A percentile compares a stretch with the other conserved stretches of the same genome.
phyloP scores from a whole-genome alignment of 192 early-diverging fungal genomes.

The Umbelopsis ramanniana region DNA sequence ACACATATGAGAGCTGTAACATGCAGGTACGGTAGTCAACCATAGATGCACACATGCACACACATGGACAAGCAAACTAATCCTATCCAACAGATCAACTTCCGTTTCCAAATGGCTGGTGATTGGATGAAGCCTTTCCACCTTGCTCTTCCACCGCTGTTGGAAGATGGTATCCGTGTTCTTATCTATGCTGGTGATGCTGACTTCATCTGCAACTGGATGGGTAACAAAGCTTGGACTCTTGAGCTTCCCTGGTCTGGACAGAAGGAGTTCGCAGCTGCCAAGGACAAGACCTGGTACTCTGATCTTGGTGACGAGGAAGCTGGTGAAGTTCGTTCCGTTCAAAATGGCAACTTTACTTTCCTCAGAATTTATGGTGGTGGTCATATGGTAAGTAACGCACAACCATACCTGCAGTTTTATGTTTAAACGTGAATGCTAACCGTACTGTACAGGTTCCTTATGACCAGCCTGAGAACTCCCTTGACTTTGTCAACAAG shows the following conservation, averaged over 20 bases:
- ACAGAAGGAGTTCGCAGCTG: slow-evolving; percentile 66
- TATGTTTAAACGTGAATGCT: background rate
- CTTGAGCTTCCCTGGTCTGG: slow-evolving; percentile 86
- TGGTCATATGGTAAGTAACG: slow-evolving; percentile 75
- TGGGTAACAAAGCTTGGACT: slow-evolving; percentile 92
- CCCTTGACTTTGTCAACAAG: slow-evolving; percentile 85
- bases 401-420: background rate
- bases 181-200: slow-evolving; percentile 83
- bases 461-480: slow-evolving; percentile 88
- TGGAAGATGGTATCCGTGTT: slow-evolving; percentile 86
- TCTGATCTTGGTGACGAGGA: slow-evolving; percentile 52
- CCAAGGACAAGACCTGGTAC: slow-evolving; percentile 73
- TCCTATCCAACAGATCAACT: slow-evolving; percentile 64
- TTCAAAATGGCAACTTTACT: slow-evolving; percentile 66
- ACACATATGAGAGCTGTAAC: slow-evolving; percentile 86
- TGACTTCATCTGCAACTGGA: slow-evolving; percentile 48
- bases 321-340: slow-evolving; percentile 71
- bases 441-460: slow-evolving; percentile 52
- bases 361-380: slow-evolving; percentile 88
- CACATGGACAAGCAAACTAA: slow-evolving; percentile 37
- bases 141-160: slow-evolving; percentile 65
- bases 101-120: slow-evolving; percentile 78
- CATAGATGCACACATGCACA: background rate
- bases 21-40: slow-evolving; percentile 30
- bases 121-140: slow-evolving; percentile 90